phyloP scores from a whole-genome alignment of 129 eudicot genomes.

The Centaurea solstitialis region DNA sequence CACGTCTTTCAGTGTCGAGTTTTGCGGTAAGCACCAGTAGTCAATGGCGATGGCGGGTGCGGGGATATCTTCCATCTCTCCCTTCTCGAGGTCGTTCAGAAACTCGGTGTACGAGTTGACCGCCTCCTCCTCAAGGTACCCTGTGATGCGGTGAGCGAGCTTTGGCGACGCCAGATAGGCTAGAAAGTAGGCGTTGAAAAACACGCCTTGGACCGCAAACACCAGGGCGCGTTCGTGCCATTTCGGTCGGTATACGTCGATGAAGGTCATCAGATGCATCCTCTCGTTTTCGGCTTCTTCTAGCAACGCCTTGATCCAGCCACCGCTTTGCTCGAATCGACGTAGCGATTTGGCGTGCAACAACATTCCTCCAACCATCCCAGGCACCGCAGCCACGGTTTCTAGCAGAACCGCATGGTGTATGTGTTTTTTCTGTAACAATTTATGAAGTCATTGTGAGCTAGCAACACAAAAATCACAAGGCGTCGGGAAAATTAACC shows the following conservation, averaged over 20 bases:
- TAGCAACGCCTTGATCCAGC: slow-evolving; percentile 56
- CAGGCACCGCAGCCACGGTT: slow-evolving; percentile 62
- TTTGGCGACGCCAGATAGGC: slow-evolving; percentile 56
- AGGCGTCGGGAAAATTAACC: background rate
- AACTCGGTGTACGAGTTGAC: slow-evolving; percentile 58
- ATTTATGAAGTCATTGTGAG: background rate
- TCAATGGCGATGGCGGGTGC: slow-evolving; percentile 60
- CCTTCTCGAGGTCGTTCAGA: slow-evolving; percentile 46
- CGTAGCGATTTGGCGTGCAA: slow-evolving; percentile 56
- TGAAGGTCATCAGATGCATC: slow-evolving; percentile 64
- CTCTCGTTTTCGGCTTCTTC: slow-evolving; percentile 67
- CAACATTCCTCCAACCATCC: slow-evolving; percentile 63
- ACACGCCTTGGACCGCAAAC: slow-evolving; percentile 53
- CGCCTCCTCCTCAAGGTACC: slow-evolving; percentile 59
- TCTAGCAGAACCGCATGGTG: slow-evolving; percentile 56
- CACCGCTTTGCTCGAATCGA: slow-evolving; percentile 65
- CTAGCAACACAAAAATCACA: background rate
- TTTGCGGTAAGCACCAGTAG: slow-evolving; percentile 51
- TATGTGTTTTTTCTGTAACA: slow-evolving; percentile 42
- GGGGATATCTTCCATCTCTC: slow-evolving; percentile 40
- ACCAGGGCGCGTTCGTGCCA: slow-evolving; percentile 63
- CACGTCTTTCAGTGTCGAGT: slow-evolving; percentile 47
- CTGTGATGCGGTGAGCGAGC: slow-evolving; percentile 51
- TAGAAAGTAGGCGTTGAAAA: slow-evolving; percentile 53
- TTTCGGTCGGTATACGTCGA: slow-evolving; percentile 38